Evolutionary conservation across 2,329 filamentous ascomycete genomes (phyloP).

Genomic region (Phialemoniopsis sp.): DNA sequence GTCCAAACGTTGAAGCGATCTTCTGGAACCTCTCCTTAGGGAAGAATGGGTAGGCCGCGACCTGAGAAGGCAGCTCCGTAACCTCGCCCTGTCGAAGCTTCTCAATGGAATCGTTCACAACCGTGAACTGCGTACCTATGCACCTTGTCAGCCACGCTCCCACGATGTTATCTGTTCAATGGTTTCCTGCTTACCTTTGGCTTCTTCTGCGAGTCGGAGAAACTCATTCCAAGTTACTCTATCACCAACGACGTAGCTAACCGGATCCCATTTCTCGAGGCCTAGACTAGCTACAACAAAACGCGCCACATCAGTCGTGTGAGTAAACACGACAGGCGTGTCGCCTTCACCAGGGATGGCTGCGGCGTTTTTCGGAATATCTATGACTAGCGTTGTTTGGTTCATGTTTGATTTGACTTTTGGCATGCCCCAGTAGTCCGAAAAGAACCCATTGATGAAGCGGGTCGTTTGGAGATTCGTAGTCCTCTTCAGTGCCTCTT

Average conservation of each 20-base stretch:
- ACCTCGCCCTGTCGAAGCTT: conserved; percentile 21
- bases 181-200: conserved; percentile 20
- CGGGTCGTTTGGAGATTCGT: conserved; percentile 30
- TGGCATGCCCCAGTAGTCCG: conserved; percentile 40
- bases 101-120: conserved; percentile 24
- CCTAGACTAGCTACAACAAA: conserved; percentile 32
- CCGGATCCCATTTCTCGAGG: conserved; percentile 31
- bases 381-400: conserved; percentile 33
- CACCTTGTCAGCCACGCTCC: neutral
- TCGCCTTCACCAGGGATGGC: conserved; percentile 44
- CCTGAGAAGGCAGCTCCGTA: conserved; percentile 15
- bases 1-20: conserved; percentile 5
- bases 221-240: conserved; percentile 30
- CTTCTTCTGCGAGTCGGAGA: conserved; percentile 25
- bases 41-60: conserved; percentile 5
- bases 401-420: conserved; percentile 30
- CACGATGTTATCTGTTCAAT: neutral
- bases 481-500: too few species aligned
- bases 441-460: conserved; percentile 35
- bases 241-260: conserved; percentile 24
- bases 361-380: conserved; percentile 36
- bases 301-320: conserved; percentile 41
- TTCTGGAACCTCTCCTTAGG: conserved; percentile 7
- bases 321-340: conserved; percentile 38
- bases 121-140: conserved; percentile 23